Evolutionary conservation across 2,329 filamentous ascomycete genomes (phyloP), one percentile per base, ranked within the genome.

Genomic region (Colletotrichum paranaense): DNA sequence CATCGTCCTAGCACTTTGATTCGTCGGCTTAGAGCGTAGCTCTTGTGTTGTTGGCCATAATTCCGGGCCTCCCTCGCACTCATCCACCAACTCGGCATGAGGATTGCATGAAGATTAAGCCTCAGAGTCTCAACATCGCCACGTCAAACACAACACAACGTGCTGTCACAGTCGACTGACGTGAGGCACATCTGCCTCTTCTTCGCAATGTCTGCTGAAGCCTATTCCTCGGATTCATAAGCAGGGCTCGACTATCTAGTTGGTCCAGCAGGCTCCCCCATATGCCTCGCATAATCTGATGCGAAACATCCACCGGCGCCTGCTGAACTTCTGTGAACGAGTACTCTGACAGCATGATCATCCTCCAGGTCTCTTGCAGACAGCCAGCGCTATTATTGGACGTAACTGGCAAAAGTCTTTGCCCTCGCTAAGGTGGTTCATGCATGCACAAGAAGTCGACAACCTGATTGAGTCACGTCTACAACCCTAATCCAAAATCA

Each of bases 41-140:
- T 35, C 7, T 55, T 49, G 57, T 57, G 32, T 38, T 30, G 59
- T 52, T 62, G 70, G 55, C 70, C 70, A 19, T 24, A 49, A 57
- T 12, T 57, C 49, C 19, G 59, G 70, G 62, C 70, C 60, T 22
- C 32, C 38, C 38, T 70, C 32, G 67, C 67, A 65, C 66, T 60
- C 56, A 38, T 12, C 35, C 24, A 52, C 56, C 16, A 57, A 28
- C 6, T 49, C 42, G 30, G 30, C 53, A 35, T n/a, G 8, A n/a
- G 19, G 42, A 49, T 49, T 24, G 28, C 6, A 70, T 52, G 60
- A 56, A 49, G 32, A 52, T 57, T 19, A 8, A 63, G 4, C 42
- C 22, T 22, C 64, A 52, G 46, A 16, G 26, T 32, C 38, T 22
- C 22, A 38, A 14, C 5, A 4, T 22, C 42, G 42, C 30, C 26